phyloP scores from a whole-genome alignment of 2,329 filamentous ascomycete genomes.

The Eutypa lata region DNA sequence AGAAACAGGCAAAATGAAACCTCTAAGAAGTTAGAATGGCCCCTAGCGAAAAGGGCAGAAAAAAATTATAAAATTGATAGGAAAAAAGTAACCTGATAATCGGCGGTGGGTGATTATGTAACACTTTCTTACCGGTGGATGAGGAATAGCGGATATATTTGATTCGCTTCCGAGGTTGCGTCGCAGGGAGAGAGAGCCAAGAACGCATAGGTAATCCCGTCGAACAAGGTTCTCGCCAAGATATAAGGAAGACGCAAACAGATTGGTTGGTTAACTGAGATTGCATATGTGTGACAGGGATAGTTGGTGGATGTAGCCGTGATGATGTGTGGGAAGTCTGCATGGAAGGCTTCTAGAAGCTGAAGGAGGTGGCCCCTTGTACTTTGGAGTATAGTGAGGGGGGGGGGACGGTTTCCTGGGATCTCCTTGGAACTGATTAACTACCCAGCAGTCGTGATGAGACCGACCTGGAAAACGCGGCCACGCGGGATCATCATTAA shows the following conservation, averaged over 20 bases:
- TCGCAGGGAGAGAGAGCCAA: not conserved
- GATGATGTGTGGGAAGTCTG: not conserved
- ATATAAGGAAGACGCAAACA: not conserved
- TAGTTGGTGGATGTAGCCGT: not conserved
- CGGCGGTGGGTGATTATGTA: not conserved
- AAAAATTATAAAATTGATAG: not conserved
- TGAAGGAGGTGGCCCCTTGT: not conserved
- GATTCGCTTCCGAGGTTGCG: not conserved
- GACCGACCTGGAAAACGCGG: not conserved
- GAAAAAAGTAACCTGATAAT: too few relatives aligned
- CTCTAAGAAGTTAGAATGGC: not conserved
- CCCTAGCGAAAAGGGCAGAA: not conserved
- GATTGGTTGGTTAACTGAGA: not conserved
- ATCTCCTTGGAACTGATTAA: not conserved
- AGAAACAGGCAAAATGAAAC: too few relatives aligned
- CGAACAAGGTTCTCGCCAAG: not conserved
- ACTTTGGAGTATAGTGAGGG: not conserved
- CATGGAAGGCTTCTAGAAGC: conserved; percentile 1
- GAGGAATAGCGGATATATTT: not conserved
- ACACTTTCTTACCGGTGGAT: not conserved
- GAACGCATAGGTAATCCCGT: not conserved
- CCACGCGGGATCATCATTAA: not conserved
- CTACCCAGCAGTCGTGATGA: not conserved
- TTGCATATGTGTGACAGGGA: not conserved
- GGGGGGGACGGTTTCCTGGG: not conserved